phyloP scores from a whole-genome alignment of 148 eudicot genomes.

The Fagopyrum homotropicum region DNA sequence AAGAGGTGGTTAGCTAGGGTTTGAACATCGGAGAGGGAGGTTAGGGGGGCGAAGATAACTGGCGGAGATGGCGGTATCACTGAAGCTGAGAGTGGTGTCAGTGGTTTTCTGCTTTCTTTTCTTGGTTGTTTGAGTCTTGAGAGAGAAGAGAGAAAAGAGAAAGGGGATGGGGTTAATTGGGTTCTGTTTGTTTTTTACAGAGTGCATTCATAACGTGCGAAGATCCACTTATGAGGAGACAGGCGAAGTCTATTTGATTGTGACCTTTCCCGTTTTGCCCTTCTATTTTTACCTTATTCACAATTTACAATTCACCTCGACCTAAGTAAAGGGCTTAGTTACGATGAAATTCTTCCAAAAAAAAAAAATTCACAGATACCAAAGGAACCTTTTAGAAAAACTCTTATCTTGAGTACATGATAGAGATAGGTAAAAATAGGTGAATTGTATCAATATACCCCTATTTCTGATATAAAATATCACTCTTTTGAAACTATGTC shows the following conservation, averaged over 20 bases:
- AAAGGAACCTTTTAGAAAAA: too few relatives aligned
- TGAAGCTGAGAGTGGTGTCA: not conserved
- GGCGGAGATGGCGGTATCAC: constrained; percentile 5
- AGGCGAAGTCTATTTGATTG: constrained; percentile 25
- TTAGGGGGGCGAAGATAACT: not conserved
- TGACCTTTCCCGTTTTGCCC: constrained; percentile 11
- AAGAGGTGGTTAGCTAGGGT: constrained; percentile 10
- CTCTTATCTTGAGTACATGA: too few relatives aligned
- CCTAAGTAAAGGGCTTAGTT: too few relatives aligned
- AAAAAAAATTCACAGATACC: too few relatives aligned
- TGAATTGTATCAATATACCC: too few relatives aligned
- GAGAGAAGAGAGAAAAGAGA: not conserved
- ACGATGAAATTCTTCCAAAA: too few relatives aligned
- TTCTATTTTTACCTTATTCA: not conserved
- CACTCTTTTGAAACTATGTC: too few relatives aligned
- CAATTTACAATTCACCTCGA: too few relatives aligned
- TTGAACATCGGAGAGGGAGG: not conserved
- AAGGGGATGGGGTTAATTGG: constrained; percentile 9
- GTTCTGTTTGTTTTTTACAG: constrained; percentile 6
- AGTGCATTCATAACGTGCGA: constrained; percentile 67
- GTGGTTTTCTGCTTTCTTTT: not conserved
- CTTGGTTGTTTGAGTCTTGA: not conserved
- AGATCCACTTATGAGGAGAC: constrained; percentile 63
- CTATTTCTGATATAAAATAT: too few relatives aligned
- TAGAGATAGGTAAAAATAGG: too few relatives aligned